These are phyloP conservation scores for Heterobasidion irregulare DNA, from an alignment of 1,284 basidiomycete species.

Conservation along the genomic window DNA sequence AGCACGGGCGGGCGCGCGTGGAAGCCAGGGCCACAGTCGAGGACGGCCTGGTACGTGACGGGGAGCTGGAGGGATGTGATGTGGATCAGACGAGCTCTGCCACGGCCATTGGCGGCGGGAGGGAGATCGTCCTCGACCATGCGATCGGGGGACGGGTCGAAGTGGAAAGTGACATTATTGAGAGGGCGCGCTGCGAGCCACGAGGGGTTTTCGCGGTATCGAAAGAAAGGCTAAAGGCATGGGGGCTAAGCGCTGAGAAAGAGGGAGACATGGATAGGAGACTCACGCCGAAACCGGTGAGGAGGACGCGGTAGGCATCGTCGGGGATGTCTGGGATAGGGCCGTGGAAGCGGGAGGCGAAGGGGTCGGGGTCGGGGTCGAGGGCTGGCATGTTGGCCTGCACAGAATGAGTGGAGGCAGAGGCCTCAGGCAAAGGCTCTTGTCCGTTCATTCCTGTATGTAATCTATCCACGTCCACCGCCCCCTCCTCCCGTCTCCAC, in stretches of 20 bases:
- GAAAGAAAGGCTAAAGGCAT: conserved; percentile 41
- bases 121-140: conserved; percentile 12
- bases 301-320: conserved; percentile 35
- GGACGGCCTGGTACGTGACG: conserved; percentile 53
- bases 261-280: conserved; percentile 6
- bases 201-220: conserved; percentile 49
- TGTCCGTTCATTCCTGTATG: background rate
- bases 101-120: conserved; percentile 6
- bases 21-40: conserved; percentile 47
- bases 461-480: background rate
- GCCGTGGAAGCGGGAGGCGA: background rate
- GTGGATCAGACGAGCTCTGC: conserved; percentile 34
- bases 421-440: background rate
- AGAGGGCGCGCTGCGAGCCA: conserved; percentile 54
- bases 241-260: background rate
- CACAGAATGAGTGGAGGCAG: background rate
- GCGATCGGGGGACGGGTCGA: conserved; percentile 28
- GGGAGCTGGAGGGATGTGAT: conserved; percentile 56
- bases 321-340: conserved; percentile 4
- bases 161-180: conserved; percentile 40
- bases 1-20: conserved; percentile 55
- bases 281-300: conserved; percentile 58
- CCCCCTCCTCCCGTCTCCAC: background rate
- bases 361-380: background rate
- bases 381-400: background rate